A percentile compares a stretch with the other conserved stretches of the same genome.
These are phyloP conservation scores for Domatiomyces globalis DNA, from an alignment of 2,329 filamentous ascomycete species.

Conservation along the genomic window DNA sequence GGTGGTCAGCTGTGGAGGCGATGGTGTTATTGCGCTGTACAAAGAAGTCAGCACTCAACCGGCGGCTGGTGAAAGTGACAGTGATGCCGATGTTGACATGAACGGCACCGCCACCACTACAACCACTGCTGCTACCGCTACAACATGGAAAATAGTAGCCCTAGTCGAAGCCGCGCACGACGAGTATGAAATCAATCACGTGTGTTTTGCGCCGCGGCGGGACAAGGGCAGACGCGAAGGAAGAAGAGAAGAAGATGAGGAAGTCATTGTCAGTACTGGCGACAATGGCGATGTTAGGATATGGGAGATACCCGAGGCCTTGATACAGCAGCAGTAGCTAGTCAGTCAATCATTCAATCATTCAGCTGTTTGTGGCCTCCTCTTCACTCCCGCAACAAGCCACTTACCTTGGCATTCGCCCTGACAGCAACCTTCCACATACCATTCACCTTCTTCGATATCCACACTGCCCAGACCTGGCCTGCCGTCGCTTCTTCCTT, in stretches of 20 bases:
- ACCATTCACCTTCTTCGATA: background rate
- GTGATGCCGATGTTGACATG: constrained; percentile 18
- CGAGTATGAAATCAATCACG: constrained; percentile 87
- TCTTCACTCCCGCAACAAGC: background rate
- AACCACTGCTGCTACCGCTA: constrained; percentile 18
- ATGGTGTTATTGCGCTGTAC: constrained; percentile 70
- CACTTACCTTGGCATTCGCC: background rate
- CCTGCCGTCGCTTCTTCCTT: background rate
- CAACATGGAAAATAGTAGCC: constrained; percentile 54
- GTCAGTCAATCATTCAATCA: too few relatives aligned
- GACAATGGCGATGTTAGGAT: constrained; percentile 81
- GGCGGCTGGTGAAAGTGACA: constrained; percentile 14
- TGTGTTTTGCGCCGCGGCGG: constrained; percentile 69
- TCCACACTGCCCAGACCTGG: background rate
- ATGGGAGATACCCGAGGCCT: constrained; percentile 43
- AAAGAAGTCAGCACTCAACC: constrained; percentile 36
- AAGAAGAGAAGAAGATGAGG: constrained; percentile 29
- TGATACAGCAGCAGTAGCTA: background rate
- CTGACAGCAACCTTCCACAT: background rate
- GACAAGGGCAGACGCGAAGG: constrained; percentile 45
- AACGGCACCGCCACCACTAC: constrained; percentile 6
- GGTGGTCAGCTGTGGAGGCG: constrained; percentile 77
- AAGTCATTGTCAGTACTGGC: constrained; percentile 79
- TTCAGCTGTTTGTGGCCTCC: background rate
- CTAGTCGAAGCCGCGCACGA: constrained; percentile 65